Evolutionary conservation across 2,329 filamentous ascomycete species (phyloP).

Genomic region (Colletotrichum filicis): DNA sequence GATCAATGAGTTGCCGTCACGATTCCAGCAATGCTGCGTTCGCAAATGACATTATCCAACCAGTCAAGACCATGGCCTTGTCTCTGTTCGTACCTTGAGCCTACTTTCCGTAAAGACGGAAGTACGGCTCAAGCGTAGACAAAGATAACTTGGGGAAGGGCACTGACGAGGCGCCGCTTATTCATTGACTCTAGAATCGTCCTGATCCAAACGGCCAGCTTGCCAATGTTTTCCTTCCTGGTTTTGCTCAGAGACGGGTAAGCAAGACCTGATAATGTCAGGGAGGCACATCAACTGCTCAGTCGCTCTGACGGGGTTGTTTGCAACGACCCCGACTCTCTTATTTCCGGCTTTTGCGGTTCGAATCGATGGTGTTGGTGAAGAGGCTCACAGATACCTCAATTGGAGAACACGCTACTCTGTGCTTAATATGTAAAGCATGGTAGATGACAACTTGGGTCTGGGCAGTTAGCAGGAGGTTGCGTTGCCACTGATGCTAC

Average conservation of each 20-base stretch:
- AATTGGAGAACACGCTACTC: too few species aligned
- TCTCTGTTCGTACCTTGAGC: not conserved
- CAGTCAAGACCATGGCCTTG: not conserved
- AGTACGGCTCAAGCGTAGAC: not conserved
- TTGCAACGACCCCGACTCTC: too few species aligned
- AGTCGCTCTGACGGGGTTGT: too few species aligned
- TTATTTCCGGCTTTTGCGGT: not conserved
- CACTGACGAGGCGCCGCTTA: not conserved
- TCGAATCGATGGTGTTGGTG: not conserved
- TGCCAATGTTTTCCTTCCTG: conserved; percentile 3
- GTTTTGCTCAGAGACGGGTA: not conserved
- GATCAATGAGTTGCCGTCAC: not conserved
- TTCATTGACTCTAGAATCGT: not conserved
- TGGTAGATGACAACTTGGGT: not conserved
- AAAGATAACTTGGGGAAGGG: not conserved
- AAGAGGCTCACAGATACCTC: not conserved
- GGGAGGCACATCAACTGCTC: not conserved
- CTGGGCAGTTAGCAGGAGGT: not conserved
- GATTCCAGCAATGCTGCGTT: not conserved
- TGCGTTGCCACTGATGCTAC: not conserved
- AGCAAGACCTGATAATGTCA: not conserved
- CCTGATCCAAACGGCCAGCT: not conserved
- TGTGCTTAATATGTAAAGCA: too few species aligned
- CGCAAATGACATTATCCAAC: not conserved
- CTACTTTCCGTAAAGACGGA: not conserved